Evolutionary conservation across 2,329 filamentous ascomycete species (phyloP).

Genomic region (Scedosporium aurantiacum): DNA sequence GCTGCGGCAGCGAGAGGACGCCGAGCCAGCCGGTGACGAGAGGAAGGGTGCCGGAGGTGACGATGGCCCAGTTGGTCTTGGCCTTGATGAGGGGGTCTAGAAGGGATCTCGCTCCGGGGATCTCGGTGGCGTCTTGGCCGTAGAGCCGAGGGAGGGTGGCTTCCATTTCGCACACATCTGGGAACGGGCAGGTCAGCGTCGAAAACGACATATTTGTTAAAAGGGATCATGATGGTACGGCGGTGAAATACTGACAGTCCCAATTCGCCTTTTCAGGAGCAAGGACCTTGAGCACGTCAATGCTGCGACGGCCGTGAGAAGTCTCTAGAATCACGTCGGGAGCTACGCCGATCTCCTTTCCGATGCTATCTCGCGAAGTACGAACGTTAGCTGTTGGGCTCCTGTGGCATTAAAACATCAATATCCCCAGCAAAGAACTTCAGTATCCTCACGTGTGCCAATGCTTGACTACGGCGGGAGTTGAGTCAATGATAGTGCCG

Average conservation of each 20-base stretch:
- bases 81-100: slow-evolving; percentile 53
- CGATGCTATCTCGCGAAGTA: slow-evolving; percentile 50
- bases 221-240: background rate
- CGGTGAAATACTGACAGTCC: slow-evolving; percentile 59
- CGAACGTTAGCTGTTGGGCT: background rate
- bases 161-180: slow-evolving; percentile 73
- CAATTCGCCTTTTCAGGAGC: slow-evolving; percentile 79
- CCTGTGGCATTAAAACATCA: no score
- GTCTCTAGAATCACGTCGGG: slow-evolving; percentile 79
- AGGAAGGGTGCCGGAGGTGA: slow-evolving; percentile 59
- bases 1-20: slow-evolving; percentile 52
- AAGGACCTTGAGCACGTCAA: slow-evolving; percentile 72
- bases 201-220: background rate
- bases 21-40: slow-evolving; percentile 64
- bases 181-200: background rate
- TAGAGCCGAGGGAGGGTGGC: slow-evolving; percentile 64
- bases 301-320: slow-evolving; percentile 81
- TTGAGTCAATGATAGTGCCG: slow-evolving; percentile 75
- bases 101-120: slow-evolving; percentile 68
- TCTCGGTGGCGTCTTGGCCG: slow-evolving; percentile 69
- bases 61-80: slow-evolving; percentile 72
- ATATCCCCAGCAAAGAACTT: no score
- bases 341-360: slow-evolving; percentile 71
- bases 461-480: slow-evolving; percentile 63
- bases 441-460: slow-evolving; percentile 51